A percentile compares a stretch with the other conserved stretches of the same genome.
These are phyloP conservation scores for Zymoseptoria pseudotritici DNA, from an alignment of 2,329 filamentous ascomycete species.

Conservation along the genomic window DNA sequence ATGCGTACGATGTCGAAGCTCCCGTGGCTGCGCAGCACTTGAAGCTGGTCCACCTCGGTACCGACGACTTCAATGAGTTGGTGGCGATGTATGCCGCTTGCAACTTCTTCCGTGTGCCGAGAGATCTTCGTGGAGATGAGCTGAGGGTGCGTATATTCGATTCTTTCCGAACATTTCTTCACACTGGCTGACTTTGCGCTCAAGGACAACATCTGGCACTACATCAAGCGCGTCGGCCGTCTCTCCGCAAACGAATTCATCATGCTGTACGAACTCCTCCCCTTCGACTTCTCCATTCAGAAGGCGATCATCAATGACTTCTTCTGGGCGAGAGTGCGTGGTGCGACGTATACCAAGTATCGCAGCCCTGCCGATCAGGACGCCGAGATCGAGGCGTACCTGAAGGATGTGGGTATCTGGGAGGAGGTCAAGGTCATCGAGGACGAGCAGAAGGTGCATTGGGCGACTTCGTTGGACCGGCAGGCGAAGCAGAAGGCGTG, in stretches of 20 bases:
- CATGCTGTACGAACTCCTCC: not conserved
- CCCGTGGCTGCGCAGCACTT: not conserved
- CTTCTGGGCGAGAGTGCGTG: not conserved
- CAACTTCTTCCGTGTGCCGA: not conserved
- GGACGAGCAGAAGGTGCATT: not conserved
- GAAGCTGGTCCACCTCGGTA: not conserved
- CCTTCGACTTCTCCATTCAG: not conserved
- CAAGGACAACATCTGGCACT: not conserved
- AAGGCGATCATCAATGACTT: not conserved
- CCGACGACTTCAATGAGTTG: not conserved
- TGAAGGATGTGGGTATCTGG: not conserved
- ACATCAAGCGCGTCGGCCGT: not conserved
- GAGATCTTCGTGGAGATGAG: not conserved
- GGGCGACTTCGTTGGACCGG: not conserved
- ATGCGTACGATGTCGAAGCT: not conserved
- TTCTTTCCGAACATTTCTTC: too few species aligned
- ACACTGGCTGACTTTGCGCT: not conserved
- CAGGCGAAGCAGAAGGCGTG: not conserved
- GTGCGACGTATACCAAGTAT: not conserved
- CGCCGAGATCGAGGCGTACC: not conserved
- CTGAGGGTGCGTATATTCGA: not conserved
- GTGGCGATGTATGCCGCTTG: not conserved
- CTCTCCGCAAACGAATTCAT: conserved; percentile 1
- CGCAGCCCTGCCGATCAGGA: not conserved
- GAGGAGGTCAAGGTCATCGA: not conserved